These are phyloP conservation scores for Endoconidiophora laricicola DNA, from an alignment of 2,329 filamentous ascomycete genomes.

Conservation along the genomic window DNA sequence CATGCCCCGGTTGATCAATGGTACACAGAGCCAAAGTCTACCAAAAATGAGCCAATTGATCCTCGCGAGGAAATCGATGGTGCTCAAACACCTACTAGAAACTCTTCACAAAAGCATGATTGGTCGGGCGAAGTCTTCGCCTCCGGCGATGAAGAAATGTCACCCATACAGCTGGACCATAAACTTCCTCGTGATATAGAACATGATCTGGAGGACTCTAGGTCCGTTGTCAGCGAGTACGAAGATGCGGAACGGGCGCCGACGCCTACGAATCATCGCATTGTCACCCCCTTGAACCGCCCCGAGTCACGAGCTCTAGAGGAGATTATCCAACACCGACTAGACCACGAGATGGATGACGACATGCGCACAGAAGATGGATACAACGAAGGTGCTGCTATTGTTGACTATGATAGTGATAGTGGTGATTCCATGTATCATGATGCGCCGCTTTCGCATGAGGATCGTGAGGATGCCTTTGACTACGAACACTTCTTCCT, in stretches of 20 bases:
- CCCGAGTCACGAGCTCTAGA: constrained; percentile 2
- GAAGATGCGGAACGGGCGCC: constrained; percentile 14
- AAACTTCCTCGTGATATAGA: background rate
- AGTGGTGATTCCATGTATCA: constrained; percentile 48
- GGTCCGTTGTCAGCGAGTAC: constrained; percentile 18
- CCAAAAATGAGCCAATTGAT: background rate
- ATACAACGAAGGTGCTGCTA: constrained; percentile 23
- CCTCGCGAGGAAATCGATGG: constrained; percentile 7
- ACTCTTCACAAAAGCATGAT: background rate
- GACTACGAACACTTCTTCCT: constrained; percentile 95
- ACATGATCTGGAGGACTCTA: constrained; percentile 16
- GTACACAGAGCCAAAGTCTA: constrained; percentile 23
- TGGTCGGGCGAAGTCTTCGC: constrained; percentile 3
- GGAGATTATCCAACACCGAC: constrained; percentile 10
- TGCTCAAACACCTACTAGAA: background rate
- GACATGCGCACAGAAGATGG: constrained; percentile 25
- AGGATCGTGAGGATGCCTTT: constrained; percentile 87
- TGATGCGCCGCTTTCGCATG: constrained; percentile 56
- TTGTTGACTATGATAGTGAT: constrained; percentile 36
- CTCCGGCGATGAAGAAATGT: constrained; percentile 10
- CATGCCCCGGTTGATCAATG: constrained; percentile 44
- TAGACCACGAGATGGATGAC: constrained; percentile 21
- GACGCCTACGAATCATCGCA: constrained; percentile 1
- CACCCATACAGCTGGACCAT: constrained; percentile 5
- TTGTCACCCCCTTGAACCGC: background rate